Percentiles rank a stretch among this genome's conserved stretches.
Conservation (phyloP, 2,329 filamentous ascomycete species). For the Dothiorella sarmentorum region DNA sequence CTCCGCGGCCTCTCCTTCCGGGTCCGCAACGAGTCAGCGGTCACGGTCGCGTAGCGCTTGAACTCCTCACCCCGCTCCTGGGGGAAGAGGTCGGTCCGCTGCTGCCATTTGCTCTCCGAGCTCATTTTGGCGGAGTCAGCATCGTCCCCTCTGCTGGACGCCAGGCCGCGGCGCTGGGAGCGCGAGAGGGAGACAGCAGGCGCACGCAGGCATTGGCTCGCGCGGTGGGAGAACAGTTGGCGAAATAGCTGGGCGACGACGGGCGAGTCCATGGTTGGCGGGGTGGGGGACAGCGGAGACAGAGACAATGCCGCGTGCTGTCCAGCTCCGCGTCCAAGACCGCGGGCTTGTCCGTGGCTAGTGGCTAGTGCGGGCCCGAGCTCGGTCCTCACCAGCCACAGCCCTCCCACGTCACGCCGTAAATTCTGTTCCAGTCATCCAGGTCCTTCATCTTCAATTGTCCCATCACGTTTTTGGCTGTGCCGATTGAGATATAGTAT, state of each 20-base stretch:
- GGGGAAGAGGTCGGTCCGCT: constrained; percentile 71
- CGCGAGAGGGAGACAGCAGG: not conserved
- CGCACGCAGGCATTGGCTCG: constrained; percentile 15
- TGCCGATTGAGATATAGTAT: not conserved
- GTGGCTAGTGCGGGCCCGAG: constrained; percentile 23
- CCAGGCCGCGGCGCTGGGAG: constrained; percentile 14
- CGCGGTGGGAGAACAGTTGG: constrained; percentile 70
- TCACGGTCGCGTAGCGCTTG: constrained; percentile 77
- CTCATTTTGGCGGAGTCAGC: constrained; percentile 27
- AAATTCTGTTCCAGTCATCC: not conserved
- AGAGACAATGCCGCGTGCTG: constrained; percentile 12
- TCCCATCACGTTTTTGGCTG: not conserved
- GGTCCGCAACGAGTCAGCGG: constrained; percentile 70
- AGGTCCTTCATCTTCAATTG: not conserved
- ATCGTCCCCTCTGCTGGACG: not conserved
- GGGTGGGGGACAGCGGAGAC: constrained; percentile 4
- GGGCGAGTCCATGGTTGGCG: constrained; percentile 70
- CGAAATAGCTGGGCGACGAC: constrained; percentile 75
- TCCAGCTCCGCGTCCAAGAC: constrained; percentile 16
- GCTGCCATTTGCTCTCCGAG: constrained; percentile 78
- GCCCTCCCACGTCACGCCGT: not conserved
- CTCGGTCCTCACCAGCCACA: constrained; percentile 10
- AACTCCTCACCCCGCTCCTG: constrained; percentile 78
- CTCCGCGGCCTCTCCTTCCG: constrained; percentile 73
- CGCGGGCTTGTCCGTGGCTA: constrained; percentile 1